phyloP scores from a whole-genome alignment of 345 rosid species.

The Boechera divaricarpa region DNA sequence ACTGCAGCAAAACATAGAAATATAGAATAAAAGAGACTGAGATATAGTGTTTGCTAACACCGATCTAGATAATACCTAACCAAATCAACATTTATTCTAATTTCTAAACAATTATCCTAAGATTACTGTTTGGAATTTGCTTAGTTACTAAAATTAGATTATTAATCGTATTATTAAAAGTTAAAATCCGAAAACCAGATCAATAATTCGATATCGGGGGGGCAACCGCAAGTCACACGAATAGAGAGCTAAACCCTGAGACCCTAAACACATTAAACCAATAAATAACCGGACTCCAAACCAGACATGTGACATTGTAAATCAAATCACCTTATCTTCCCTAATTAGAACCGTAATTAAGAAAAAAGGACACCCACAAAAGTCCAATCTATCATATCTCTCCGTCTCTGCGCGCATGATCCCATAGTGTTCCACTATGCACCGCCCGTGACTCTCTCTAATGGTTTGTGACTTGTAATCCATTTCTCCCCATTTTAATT shows the following conservation, averaged over 20 bases:
- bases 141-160: neutral
- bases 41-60: slow-evolving; percentile 14
- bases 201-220: neutral
- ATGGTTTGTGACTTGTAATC: slow-evolving; percentile 46
- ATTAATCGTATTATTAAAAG: too few species aligned
- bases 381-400: slow-evolving; percentile 28
- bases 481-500: slow-evolving; percentile 3
- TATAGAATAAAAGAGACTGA: neutral
- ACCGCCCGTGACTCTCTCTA: slow-evolving; percentile 44
- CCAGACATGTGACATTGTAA: too few species aligned
- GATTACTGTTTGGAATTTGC: neutral
- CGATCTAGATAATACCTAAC: slow-evolving; percentile 17
- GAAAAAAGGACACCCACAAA: slow-evolving; percentile 18
- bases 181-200: neutral
- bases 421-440: slow-evolving; percentile 41
- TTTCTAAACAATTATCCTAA: neutral
- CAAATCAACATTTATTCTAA: slow-evolving; percentile 7
- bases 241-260: too few species aligned
- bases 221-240: too few species aligned
- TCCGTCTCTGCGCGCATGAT: slow-evolving; percentile 45
- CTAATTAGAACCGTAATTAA: slow-evolving; percentile 7
- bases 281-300: too few species aligned
- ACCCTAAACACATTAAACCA: too few species aligned
- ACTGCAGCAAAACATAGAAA: neutral
- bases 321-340: neutral